These are phyloP conservation scores for Fusarium pseudocircinatum DNA, from an alignment of 2,329 filamentous ascomycete genomes.

Conservation along the genomic window DNA sequence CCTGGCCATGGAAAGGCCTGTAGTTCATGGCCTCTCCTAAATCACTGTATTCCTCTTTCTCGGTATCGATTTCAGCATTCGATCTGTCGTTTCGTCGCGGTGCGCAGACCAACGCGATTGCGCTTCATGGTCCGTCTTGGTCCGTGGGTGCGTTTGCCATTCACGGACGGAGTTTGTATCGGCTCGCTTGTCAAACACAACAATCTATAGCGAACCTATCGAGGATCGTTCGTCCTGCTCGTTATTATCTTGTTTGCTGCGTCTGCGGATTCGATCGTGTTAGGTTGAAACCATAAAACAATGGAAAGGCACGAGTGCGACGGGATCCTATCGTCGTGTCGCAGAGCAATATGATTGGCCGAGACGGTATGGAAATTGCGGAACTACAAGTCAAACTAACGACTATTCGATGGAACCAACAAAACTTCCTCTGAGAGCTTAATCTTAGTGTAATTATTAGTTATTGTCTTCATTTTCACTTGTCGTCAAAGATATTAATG, in stretches of 20 bases:
- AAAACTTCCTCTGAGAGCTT: background rate
- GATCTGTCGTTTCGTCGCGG: slow-evolving; percentile 39
- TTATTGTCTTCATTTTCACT: background rate
- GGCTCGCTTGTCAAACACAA: background rate
- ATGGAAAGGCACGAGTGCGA: slow-evolving; percentile 39
- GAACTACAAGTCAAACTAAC: slow-evolving; percentile 26
- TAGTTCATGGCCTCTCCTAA: slow-evolving; percentile 49
- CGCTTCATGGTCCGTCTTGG: slow-evolving; percentile 39
- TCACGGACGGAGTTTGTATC: slow-evolving; percentile 3
- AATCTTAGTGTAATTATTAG: background rate
- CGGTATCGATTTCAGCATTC: slow-evolving; percentile 32
- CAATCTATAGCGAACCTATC: background rate
- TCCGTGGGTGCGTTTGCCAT: slow-evolving; percentile 14
- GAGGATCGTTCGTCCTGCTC: background rate
- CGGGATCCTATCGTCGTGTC: slow-evolving; percentile 37
- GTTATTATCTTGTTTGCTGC: slow-evolving; percentile 5
- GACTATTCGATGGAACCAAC: slow-evolving; percentile 1
- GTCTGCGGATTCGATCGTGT: slow-evolving; percentile 24
- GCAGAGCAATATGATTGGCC: slow-evolving; percentile 37
- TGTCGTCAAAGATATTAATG: background rate
- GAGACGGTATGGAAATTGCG: slow-evolving; percentile 10
- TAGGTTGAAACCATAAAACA: slow-evolving; percentile 30
- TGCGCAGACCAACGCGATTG: slow-evolving; percentile 43
- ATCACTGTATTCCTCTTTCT: background rate
- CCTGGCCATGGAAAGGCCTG: slow-evolving; percentile 44